Evolutionary conservation across 208 protist genomes (phyloP), one percentile per base, ranked within the genome.

Genomic region (Leptomonas pyrrhocoris): DNA sequence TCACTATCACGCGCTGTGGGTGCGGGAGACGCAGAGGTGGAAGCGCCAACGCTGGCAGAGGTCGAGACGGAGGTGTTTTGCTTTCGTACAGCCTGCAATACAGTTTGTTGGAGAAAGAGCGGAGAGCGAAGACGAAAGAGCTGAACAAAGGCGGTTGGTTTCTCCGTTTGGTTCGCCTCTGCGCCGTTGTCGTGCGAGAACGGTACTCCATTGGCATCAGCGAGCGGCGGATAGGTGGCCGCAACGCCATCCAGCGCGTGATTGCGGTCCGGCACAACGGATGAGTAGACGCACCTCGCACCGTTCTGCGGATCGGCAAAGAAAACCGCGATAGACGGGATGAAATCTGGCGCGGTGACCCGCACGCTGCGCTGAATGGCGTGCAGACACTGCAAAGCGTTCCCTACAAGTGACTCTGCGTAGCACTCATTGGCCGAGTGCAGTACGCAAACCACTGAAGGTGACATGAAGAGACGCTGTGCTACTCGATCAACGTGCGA

Each of bases 251-350:
- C 77, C 23, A 83, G 30, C 2, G 83, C 77, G 67, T 90, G 80
- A 59, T 85, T 86, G 19, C 66, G 71, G 57, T 93, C 83, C 19
- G 70, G 72, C 11, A 81, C 68, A 28, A 62, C 63, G 11, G 85
- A 90, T 1, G 81, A 77, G 72, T 93, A 93, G 15, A 92, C 64
- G 38, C 81, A 93, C 43, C 79, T 60, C 48, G 64, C 73, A 50
- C 89, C 91, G 31, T 65, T 79, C 18, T 81, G 25, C 6, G 85
- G 78, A 55, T 93, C 88, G 4, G 91, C 81, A 11, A 89, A 69
- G 28, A 92, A 75, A 2, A 96, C 70, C 11, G 88, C 84, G 27
- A 90, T 71, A 25, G 76, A 68, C 4, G 85, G 85, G 25, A 89
- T 67, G 59, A 93, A 93, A 63, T 96, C 89, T 0, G 86, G 73